Evolutionary conservation across 1,284 basidiomycete species (phyloP).

Genomic region (Sanguinoderma infundibulare): DNA sequence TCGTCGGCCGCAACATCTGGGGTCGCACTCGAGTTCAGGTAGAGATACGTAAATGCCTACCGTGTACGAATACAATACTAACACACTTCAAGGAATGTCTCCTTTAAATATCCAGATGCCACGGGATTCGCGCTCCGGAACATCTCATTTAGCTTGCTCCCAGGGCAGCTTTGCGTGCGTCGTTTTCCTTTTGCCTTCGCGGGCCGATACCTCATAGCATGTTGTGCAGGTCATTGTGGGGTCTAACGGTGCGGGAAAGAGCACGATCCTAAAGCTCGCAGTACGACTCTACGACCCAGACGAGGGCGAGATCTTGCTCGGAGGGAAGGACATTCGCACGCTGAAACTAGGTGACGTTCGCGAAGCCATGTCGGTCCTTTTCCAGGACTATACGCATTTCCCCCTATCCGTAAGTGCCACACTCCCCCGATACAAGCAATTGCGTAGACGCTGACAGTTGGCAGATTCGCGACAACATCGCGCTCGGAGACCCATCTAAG

Average conservation of each 20-base stretch:
- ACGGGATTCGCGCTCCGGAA: constrained; percentile 58
- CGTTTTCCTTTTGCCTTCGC: background rate
- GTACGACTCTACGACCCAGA: constrained; percentile 69
- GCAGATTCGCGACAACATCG: constrained; percentile 79
- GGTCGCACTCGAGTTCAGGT: constrained; percentile 73
- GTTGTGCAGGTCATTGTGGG: constrained; percentile 61
- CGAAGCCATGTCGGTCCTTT: constrained; percentile 68
- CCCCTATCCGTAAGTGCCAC: constrained; percentile 66
- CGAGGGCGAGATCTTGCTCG: constrained; percentile 68
- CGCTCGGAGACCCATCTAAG: constrained; percentile 62
- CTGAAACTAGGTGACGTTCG: constrained; percentile 66
- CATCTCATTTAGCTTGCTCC: constrained; percentile 70
- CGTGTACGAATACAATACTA: background rate
- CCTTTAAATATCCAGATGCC: constrained; percentile 66
- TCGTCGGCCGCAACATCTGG: constrained; percentile 52
- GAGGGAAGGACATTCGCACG: constrained; percentile 63
- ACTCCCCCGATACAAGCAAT: background rate
- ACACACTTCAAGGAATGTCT: constrained; percentile 46
- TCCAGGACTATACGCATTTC: constrained; percentile 81
- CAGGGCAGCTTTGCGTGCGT: constrained; percentile 69
- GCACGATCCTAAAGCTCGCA: constrained; percentile 76
- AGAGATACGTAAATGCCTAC: constrained; percentile 5
- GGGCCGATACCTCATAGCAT: background rate
- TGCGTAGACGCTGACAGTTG: background rate
- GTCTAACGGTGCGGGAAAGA: constrained; percentile 78